Conservation (phyloP, 352 stramenopile genomes). For the Phytophthora nicotianae region DNA sequence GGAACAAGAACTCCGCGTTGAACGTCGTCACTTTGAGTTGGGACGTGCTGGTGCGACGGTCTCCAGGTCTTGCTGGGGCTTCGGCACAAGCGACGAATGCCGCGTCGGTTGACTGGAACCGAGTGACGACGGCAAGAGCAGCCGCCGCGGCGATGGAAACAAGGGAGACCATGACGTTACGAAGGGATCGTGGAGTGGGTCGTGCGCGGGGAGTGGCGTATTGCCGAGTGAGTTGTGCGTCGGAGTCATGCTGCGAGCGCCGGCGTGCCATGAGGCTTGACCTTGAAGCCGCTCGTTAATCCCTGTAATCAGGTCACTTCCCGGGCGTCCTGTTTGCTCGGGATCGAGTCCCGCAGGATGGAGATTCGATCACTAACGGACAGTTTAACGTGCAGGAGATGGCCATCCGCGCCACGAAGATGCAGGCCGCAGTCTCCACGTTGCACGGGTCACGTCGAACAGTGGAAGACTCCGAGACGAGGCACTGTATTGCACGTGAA, state of each 20-base stretch:
- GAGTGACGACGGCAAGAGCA: slow-evolving; percentile 19
- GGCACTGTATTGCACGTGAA: not conserved
- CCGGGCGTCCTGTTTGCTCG: slow-evolving; percentile 28
- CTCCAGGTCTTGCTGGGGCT: slow-evolving; percentile 42
- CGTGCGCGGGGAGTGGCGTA: slow-evolving; percentile 23
- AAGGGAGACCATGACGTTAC: slow-evolving; percentile 45
- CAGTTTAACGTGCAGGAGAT: slow-evolving; percentile 20
- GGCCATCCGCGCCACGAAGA: slow-evolving; percentile 3
- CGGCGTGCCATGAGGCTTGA: slow-evolving; percentile 16
- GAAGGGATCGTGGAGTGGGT: slow-evolving; percentile 1
- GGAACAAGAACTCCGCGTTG: slow-evolving; percentile 69
- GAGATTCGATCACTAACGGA: slow-evolving; percentile 32
- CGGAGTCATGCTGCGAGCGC: slow-evolving; percentile 4
- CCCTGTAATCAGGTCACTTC: slow-evolving; percentile 26
- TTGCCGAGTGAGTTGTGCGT: slow-evolving; percentile 33
- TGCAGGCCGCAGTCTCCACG: not conserved
- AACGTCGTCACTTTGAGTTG: slow-evolving; percentile 72
- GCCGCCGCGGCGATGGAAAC: slow-evolving; percentile 18
- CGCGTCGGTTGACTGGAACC: slow-evolving; percentile 30
- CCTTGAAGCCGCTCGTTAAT: not conserved
- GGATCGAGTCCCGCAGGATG: slow-evolving; percentile 10
- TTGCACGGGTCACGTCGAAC: slow-evolving; percentile 23
- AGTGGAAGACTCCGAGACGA: slow-evolving; percentile 23
- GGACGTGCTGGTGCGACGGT: slow-evolving; percentile 51
- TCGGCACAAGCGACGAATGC: slow-evolving; percentile 51